Base-by-base conservation (phyloP, 306 rosid genomes). In the Cicer cuneatum region DNA sequence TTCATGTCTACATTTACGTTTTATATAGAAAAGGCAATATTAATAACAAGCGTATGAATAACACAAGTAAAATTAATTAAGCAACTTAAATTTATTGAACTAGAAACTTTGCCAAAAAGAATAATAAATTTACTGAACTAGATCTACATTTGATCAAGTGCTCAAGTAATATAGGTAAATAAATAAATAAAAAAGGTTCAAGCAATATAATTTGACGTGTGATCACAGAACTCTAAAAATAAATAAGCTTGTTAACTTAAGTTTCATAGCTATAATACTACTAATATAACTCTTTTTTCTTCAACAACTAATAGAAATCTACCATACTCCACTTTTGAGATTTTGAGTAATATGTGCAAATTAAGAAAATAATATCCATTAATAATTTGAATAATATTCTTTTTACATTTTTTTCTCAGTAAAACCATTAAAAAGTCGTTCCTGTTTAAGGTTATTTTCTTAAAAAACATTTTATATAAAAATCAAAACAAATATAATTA, bases 201-300 rank as follows among this genome's bases (percentile, higher is more conserved):
- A 61, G 59, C 69, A 59, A 43, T 7, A 45, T 73, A 19, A 52
- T 16, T 10, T 62, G 18, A 48, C 42, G 52, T 49, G 29, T 63
- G 53, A 74, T 8, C 9, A 9, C 1, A 2, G 48, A 73, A 61
- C 2, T 12, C 15, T n/a, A 63, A 63, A 74, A 47, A 47, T 73
- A 73, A 47, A 5, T 13, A 21, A 21, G 7, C 7, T 48, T 48
- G 18, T 48, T n/a, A 48, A 48, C 54, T 48, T 48, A 48, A 48
- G 19, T 1, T 48, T 48, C 2, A 6, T 2, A 48, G 7, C 18
- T 48, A 21, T 21, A n/a, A n/a, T n/a, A n/a, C 16, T 12, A 4
- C 7, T 13, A 5, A 5, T 47, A 47, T 47, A 47, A 21, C 24
- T 21, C 24, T 21, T 21, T 21, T 21, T 21, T 2, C 2, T 2